Conservation (phyloP, 1,284 basidiomycete species). For the Gomphus sp. region DNA sequence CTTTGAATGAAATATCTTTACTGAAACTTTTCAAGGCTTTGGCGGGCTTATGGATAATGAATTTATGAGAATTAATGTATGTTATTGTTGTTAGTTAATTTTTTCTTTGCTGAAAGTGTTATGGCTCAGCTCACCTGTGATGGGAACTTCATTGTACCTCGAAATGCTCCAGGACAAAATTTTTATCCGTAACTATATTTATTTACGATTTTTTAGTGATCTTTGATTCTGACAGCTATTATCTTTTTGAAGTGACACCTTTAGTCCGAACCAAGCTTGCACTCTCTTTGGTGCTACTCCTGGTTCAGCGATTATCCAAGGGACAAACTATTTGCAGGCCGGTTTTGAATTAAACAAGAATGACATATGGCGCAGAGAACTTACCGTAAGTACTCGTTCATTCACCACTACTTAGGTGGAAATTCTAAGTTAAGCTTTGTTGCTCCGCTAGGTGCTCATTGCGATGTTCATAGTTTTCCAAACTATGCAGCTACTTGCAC, state of each 20-base stretch:
- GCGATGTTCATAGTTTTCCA: slow-evolving; percentile 65
- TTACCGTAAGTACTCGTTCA: neutral
- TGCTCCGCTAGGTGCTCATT: slow-evolving; percentile 16
- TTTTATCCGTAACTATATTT: slow-evolving; percentile 54
- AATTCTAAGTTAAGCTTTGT: slow-evolving; percentile 20
- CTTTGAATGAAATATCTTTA: neutral
- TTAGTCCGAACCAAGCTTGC: slow-evolving; percentile 24
- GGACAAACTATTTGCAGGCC: slow-evolving; percentile 26
- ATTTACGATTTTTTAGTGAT: neutral
- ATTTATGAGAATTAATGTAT: slow-evolving; percentile 60
- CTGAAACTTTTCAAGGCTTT: slow-evolving; percentile 37
- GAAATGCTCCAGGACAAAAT: slow-evolving; percentile 51
- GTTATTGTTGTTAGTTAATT: slow-evolving; percentile 11
- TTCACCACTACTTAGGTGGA: slow-evolving; percentile 19
- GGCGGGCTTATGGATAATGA: slow-evolving; percentile 78
- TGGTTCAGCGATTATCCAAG: slow-evolving; percentile 12
- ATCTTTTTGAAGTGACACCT: slow-evolving; percentile 10
- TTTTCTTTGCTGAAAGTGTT: neutral
- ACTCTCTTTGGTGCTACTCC: slow-evolving; percentile 15
- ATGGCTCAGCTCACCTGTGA: slow-evolving; percentile 50
- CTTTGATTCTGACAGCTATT: neutral
- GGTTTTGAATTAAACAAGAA: slow-evolving; percentile 16
- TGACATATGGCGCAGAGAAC: slow-evolving; percentile 6
- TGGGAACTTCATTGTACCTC: slow-evolving; percentile 59
- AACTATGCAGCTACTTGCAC: slow-evolving; percentile 45